Evolutionary conservation across 1,284 basidiomycete genomes (phyloP).

Genomic region (Melampsora americana): DNA sequence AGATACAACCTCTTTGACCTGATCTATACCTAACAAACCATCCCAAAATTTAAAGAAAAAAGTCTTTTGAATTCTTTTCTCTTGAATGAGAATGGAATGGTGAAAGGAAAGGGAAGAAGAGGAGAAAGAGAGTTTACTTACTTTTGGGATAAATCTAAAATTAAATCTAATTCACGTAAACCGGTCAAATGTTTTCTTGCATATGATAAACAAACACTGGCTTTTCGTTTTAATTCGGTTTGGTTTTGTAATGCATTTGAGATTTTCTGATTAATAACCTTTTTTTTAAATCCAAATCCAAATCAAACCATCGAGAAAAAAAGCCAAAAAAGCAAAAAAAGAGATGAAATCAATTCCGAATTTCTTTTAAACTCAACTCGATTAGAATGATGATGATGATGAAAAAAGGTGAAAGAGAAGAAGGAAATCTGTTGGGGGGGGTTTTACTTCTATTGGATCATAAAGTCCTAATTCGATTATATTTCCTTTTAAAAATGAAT

Average conservation of each 20-base stretch:
- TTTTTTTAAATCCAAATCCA: neutral
- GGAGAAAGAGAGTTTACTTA: neutral
- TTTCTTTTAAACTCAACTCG: no score
- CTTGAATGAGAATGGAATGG: no score
- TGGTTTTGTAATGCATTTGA: neutral
- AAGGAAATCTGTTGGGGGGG: no score
- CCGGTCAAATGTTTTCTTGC: neutral
- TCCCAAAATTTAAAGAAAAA: neutral
- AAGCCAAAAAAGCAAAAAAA: no score
- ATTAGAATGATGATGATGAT: no score
- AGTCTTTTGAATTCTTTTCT: no score
- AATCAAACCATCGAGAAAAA: no score
- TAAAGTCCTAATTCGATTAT: neutral
- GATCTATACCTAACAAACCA: neutral
- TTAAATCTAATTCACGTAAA: neutral
- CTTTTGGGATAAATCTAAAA: neutral
- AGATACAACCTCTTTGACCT: neutral
- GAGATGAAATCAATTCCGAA: no score
- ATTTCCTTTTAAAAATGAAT: constrained; percentile 2
- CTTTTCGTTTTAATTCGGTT: neutral
- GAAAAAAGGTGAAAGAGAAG: no score
- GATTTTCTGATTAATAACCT: neutral
- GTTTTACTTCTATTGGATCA: neutral
- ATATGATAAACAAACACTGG: neutral
- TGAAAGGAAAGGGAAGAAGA: neutral